Evolutionary conservation across 2,329 filamentous ascomycete species (phyloP), one percentile per base, ranked within the genome.

Genomic region (Ceratocystiopsis sp.): DNA sequence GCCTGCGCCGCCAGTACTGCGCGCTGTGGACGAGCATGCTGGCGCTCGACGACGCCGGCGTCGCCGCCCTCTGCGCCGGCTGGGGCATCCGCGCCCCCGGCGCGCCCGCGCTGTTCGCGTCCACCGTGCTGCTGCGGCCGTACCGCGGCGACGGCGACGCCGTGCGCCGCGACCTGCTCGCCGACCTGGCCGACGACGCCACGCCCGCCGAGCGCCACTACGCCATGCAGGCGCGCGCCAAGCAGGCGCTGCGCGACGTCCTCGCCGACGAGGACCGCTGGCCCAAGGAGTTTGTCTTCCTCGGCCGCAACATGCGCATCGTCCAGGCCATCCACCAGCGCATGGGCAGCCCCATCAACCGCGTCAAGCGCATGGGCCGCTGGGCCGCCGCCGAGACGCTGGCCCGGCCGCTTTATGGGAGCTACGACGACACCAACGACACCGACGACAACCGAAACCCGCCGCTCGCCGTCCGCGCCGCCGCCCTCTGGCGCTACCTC

Each of bases 241-340:
- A 83, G 58, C 73, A 84, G 47, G 70, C 69, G 1, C 63, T 75
- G 42, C 66, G 71, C 33, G 72, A 75, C 47, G 78, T 94, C 45
- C 71, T 95, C 8, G 75, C 75, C 10, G 85, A 94, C 59, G 85
- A 93, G 61, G 78, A 79, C 37, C 86, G 87, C 57, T 89, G 84
- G 78, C 87, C 87, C 5, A 80, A 82, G 55, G 86, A 93, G 59
- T 77, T 95, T 46, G 78, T 94, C 54, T 94, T 95, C 60, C 86
- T 95, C 52, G 85, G 84, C 1, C 75, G 87, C 35, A 94, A 93
- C 59, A 75, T 94, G 67, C 76, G 87, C 42, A 94, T 95, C 54
- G 86, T 94, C 2, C 86, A 94, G 61, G 84, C 80, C 7, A 93
- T 93, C 61, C 93, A 94, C 58, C 85, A 93, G 57, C 89, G 82